Evolutionary conservation across 108 stramenopile genomes (phyloP).

Genomic region (Aurantiochytrium sp.): DNA sequence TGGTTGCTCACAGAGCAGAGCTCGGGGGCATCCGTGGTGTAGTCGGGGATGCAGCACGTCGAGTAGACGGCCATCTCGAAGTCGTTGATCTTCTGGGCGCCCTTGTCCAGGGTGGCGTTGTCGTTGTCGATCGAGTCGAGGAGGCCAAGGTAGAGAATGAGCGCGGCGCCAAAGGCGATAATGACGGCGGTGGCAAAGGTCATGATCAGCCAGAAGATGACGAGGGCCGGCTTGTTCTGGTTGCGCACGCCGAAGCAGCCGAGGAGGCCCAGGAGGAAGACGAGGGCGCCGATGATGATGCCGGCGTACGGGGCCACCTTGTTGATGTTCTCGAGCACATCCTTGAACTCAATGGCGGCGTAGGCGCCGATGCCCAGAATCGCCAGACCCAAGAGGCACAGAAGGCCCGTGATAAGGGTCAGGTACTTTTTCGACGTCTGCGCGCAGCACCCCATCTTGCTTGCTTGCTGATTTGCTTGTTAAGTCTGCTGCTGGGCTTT

Average conservation of each 20-base stretch:
- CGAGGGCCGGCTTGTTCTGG: not conserved
- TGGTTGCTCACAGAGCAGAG: not conserved
- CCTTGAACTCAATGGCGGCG: not conserved
- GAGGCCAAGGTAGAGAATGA: not conserved
- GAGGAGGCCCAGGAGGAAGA: not conserved
- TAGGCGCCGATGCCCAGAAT: not conserved
- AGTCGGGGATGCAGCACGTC: not conserved
- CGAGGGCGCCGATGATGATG: not conserved
- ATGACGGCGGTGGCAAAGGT: not conserved
- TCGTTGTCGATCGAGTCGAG: not conserved
- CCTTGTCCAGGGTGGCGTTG: not conserved
- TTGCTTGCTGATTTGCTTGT: not conserved
- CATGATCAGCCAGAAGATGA: slow-evolving; percentile 4
- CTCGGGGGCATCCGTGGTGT: not conserved
- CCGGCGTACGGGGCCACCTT: not conserved
- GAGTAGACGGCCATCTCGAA: not conserved
- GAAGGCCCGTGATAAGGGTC: not conserved
- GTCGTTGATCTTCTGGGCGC: not conserved
- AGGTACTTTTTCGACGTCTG: not conserved
- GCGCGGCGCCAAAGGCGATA: not conserved
- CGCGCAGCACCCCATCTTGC: not conserved
- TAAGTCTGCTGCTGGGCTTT: not conserved
- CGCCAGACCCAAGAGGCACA: not conserved
- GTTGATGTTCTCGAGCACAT: slow-evolving; percentile 16
- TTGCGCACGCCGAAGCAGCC: not conserved